These are phyloP conservation scores for Alloascoidea africana DNA, from an alignment of 805 yeast genomes.

Conservation along the genomic window DNA sequence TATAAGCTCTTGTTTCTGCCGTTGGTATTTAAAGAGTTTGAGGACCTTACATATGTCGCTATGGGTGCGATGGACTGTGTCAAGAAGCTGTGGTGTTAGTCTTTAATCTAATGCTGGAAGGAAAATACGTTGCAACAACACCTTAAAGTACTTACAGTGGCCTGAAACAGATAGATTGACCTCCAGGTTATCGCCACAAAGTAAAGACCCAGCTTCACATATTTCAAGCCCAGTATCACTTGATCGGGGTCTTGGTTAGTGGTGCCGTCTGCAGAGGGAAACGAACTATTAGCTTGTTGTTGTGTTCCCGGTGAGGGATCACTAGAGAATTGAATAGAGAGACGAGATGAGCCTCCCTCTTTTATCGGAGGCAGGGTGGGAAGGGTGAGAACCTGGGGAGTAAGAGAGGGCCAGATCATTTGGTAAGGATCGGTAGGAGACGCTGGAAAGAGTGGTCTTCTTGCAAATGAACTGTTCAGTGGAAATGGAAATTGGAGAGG, in stretches of 20 bases:
- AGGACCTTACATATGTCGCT: slow-evolving; percentile 29
- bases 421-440: too few relatives aligned
- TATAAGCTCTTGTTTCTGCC: slow-evolving; percentile 28
- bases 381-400: slow-evolving; percentile 14
- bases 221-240: slow-evolving; percentile 18
- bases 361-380: slow-evolving; percentile 9
- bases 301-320: too few relatives aligned
- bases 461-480: too few relatives aligned
- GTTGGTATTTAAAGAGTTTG: slow-evolving; percentile 26
- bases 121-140: slow-evolving; percentile 3
- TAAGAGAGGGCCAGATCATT: slow-evolving; percentile 19
- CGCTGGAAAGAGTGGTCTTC: not conserved
- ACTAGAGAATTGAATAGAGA: not conserved
- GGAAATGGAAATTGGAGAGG: too few relatives aligned
- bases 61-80: too few relatives aligned
- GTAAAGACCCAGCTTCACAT: slow-evolving; percentile 15
- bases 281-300: slow-evolving; percentile 2
- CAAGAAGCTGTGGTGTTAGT: slow-evolving; percentile 19
- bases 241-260: slow-evolving; percentile 11
- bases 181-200: slow-evolving; percentile 20
- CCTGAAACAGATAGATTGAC: slow-evolving; percentile 24
- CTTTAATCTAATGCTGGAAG: slow-evolving; percentile 3
- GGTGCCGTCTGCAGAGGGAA: not conserved
- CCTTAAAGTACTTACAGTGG: slow-evolving; percentile 10
- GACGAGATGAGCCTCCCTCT: slow-evolving; percentile 4